Evolutionary conservation across 768 basidiomycete species (phyloP).

Genomic region (Lactarius evosmus): DNA sequence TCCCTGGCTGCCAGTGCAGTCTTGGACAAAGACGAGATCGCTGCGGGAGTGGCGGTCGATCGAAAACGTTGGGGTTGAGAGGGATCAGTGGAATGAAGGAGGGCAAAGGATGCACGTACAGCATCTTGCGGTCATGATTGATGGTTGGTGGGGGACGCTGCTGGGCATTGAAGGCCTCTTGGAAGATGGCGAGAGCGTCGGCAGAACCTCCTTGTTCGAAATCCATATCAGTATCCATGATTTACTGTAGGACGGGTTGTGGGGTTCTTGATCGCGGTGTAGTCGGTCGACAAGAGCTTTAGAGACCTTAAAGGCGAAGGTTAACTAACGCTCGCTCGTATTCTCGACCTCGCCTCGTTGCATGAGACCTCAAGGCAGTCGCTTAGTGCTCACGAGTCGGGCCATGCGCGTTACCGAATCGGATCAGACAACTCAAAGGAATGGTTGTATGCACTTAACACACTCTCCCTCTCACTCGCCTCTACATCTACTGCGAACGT

Average conservation of each 20-base stretch:
- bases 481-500: constrained; percentile 43
- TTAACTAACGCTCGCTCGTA: constrained; percentile 15
- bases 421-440: not conserved
- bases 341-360: constrained; percentile 27
- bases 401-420: constrained; percentile 22
- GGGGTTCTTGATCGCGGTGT: constrained; percentile 4
- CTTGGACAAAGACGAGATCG: constrained; percentile 93
- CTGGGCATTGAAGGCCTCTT: constrained; percentile 36
- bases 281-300: not conserved
- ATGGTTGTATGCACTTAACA: not conserved
- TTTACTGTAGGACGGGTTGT: constrained; percentile 25
- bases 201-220: constrained; percentile 44
- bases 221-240: constrained; percentile 83
- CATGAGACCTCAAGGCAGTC: constrained; percentile 23
- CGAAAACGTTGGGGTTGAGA: constrained; percentile 4
- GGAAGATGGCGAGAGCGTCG: constrained; percentile 33
- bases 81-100: not conserved
- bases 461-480: not conserved
- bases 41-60: constrained; percentile 38
- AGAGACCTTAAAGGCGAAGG: constrained; percentile 10
- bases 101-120: constrained; percentile 48
- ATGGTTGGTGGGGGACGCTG: constrained; percentile 37
- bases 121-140: constrained; percentile 60
- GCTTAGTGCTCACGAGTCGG: constrained; percentile 16
- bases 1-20: constrained; percentile 91